These are phyloP conservation scores for Myxozyma nipponensis DNA, from an alignment of 805 yeast species.

Conservation along the genomic window DNA sequence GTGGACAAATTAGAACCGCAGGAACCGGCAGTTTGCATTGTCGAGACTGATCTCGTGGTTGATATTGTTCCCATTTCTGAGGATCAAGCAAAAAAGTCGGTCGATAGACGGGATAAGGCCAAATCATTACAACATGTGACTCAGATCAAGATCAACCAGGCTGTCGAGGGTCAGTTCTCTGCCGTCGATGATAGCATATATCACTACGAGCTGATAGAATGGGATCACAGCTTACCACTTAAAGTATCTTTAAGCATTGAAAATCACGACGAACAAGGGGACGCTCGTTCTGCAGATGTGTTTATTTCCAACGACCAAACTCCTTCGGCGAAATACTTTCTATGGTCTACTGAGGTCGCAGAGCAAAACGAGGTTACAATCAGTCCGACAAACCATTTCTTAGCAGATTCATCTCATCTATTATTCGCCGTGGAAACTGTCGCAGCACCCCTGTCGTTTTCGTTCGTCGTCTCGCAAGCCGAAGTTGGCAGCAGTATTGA, in stretches of 20 bases:
- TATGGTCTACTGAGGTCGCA: conserved; percentile 30
- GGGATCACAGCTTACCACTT: neutral
- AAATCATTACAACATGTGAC: neutral
- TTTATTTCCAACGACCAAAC: conserved; percentile 22
- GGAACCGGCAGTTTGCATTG: conserved; percentile 46
- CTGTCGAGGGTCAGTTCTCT: neutral
- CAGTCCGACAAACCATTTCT: conserved; percentile 9
- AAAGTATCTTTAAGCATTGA: neutral
- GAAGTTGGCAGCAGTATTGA: no score
- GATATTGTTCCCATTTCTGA: conserved; percentile 43
- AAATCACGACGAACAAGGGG: conserved; percentile 25
- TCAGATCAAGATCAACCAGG: neutral
- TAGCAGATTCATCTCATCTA: conserved; percentile 11
- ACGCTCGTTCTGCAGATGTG: conserved; percentile 18
- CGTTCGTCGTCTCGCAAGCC: conserved; percentile 8
- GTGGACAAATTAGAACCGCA: conserved; percentile 41
- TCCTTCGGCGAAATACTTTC: conserved; percentile 22
- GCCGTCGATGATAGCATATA: neutral
- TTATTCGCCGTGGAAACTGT: conserved; percentile 16
- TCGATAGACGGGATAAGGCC: conserved; percentile 26
- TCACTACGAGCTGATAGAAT: neutral
- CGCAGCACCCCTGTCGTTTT: conserved; percentile 5
- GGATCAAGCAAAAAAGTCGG: conserved; percentile 42
- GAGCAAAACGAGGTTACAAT: conserved; percentile 10
- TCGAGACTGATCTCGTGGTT: conserved; percentile 54